These are phyloP conservation scores for Didymella pomorum DNA, from an alignment of 2,329 filamentous ascomycete species.

Conservation along the genomic window DNA sequence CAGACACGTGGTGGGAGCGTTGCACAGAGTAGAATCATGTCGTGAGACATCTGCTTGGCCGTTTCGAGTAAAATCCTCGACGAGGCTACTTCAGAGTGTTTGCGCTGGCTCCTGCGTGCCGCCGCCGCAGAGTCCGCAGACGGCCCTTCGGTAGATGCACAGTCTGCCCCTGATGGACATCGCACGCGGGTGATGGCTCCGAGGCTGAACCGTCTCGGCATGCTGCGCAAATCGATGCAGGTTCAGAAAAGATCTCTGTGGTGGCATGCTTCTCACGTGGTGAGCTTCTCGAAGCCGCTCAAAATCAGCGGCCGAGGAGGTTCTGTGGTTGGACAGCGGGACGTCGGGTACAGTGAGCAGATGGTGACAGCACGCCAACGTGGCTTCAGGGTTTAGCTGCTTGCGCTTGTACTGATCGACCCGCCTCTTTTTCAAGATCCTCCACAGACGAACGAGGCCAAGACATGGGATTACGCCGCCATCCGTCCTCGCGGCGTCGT, in stretches of 20 bases:
- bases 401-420: slow-evolving; percentile 53
- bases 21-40: slow-evolving; percentile 24
- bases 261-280: slow-evolving; percentile 33
- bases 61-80: slow-evolving; percentile 8
- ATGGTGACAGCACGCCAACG: slow-evolving; percentile 46
- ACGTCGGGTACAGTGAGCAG: slow-evolving; percentile 35
- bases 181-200: slow-evolving; percentile 15
- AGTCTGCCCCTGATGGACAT: slow-evolving; percentile 28
- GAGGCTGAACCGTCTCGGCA: slow-evolving; percentile 14
- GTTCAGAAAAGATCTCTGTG: slow-evolving; percentile 14
- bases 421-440: slow-evolving; percentile 49
- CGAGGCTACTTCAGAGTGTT: slow-evolving; percentile 8
- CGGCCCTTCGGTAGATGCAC: slow-evolving; percentile 30
- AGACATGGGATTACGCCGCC: slow-evolving; percentile 41
- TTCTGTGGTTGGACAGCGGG: slow-evolving; percentile 28
- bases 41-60: slow-evolving; percentile 17
- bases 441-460: slow-evolving; percentile 49
- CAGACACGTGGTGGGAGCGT: slow-evolving; percentile 31
- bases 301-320: slow-evolving; percentile 6
- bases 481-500: slow-evolving; percentile 46
- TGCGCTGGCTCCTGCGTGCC: slow-evolving; percentile 11
- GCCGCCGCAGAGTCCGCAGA: slow-evolving; percentile 26
- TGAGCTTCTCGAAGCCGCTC: slow-evolving; percentile 34
- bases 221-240: slow-evolving; percentile 19
- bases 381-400: slow-evolving; percentile 52